Percentiles rank a stretch among this genome's conserved stretches.
phyloP scores from a whole-genome alignment of 148 eudicot species.

The Fagopyrum esculentum region DNA sequence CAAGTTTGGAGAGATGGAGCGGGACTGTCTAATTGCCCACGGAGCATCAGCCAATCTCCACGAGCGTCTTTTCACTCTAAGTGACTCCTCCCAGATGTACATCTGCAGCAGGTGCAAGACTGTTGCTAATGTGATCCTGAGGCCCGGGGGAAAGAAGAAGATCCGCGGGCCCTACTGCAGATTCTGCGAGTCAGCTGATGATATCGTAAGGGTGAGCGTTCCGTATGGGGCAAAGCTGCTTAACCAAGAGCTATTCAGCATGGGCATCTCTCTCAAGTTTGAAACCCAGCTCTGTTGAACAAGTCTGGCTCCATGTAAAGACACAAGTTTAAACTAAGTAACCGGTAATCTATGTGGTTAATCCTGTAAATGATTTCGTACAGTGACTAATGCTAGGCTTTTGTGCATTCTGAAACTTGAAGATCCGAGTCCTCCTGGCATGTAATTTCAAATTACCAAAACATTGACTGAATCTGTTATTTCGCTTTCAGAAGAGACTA shows the following conservation, averaged over 20 bases:
- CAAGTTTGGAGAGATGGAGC: slow-evolving; percentile 93
- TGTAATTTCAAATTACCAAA: neutral
- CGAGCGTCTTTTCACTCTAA: slow-evolving; percentile 86
- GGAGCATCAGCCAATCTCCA: slow-evolving; percentile 93
- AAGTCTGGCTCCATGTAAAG: neutral
- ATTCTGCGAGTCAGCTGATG: slow-evolving; percentile 71
- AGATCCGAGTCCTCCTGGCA: neutral
- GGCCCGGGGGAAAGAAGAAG: slow-evolving; percentile 73
- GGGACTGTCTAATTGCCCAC: slow-evolving; percentile 92
- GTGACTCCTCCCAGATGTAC: slow-evolving; percentile 89
- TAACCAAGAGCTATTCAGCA: slow-evolving; percentile 86
- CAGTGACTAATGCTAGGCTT: neutral
- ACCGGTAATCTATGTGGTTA: neutral
- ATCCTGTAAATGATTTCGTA: slow-evolving; percentile 5
- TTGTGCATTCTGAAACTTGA: neutral
- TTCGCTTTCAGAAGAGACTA: neutral
- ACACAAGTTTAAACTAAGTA: neutral
- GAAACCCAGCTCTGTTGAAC: slow-evolving; percentile 52
- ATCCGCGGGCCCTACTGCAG: slow-evolving; percentile 84
- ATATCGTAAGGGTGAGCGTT: slow-evolving; percentile 64
- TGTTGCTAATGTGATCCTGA: slow-evolving; percentile 69
- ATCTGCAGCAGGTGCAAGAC: slow-evolving; percentile 65
- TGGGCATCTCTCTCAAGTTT: slow-evolving; percentile 86
- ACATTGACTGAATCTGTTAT: neutral
- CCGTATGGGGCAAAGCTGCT: slow-evolving; percentile 92